Evolutionary conservation across 2,329 filamentous ascomycete genomes (phyloP), one percentile per base, ranked within the genome.

Genomic region (Aspergillus sp.): DNA sequence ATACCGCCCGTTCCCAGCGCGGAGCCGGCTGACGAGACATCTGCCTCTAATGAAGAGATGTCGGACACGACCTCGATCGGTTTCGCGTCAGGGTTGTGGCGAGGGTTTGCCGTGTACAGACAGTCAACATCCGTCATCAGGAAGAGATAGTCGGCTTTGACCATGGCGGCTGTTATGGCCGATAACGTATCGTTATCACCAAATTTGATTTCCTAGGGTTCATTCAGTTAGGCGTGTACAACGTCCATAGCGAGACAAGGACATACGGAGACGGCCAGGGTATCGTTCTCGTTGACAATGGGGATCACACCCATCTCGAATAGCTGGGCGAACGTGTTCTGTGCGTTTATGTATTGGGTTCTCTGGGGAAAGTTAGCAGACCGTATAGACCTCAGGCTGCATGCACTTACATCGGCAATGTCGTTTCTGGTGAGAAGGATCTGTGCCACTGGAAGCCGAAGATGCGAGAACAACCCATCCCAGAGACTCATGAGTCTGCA

Each of bases 121-220:
- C 93, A 97, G 70, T 99, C 94, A 45, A 99, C 94, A 68, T 99
- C 94, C 1, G 94, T 99, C 94, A 99, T 97, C 58, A 99, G 81
- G 74, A 99, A 99, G 9, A 99, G 81, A 64, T 96, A 90, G 67
- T 99, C 92, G 47, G 94, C 94, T 65, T 96, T 91, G 17, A 97
- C 89, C 91, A 97, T 97, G 60, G 89, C 94, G 1, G 94, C 91
- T 0, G 94, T 96, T 63, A 99, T 97, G 52, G 94, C 94, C 11
- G 91, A 96, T 44, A 99, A 80, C 1, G 94, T 99, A 72, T 99
- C 94, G 65, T 99, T 99, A 78, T 99, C 94, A 61, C 94, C 94
- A 68, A 99, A 99, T 78, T 97, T 97, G 76, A 99, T 99, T 81
- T 99, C 94, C 68, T 77, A 5, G 11, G 36, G 19, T 23, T 53